phyloP scores from a whole-genome alignment of 2,329 filamentous ascomycete genomes.

The Ambrosiella xylebori region DNA sequence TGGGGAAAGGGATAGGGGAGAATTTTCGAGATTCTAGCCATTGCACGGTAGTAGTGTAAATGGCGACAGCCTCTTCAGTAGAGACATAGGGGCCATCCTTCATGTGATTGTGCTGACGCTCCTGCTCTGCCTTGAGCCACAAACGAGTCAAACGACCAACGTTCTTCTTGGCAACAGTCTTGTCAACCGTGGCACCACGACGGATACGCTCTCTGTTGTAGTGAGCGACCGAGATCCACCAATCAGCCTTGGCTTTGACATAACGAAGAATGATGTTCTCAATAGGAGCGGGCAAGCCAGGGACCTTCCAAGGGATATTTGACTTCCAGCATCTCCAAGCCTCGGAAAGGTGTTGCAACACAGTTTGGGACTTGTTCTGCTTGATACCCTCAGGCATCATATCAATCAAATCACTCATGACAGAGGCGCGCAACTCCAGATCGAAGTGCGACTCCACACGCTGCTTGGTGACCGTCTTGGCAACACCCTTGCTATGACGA shows the following conservation, averaged over 20 bases:
- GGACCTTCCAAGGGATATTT: constrained; percentile 99
- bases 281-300: constrained; percentile 85
- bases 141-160: constrained; percentile 82
- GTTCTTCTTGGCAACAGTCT: constrained; percentile 99
- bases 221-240: constrained; percentile 98
- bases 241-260: constrained; percentile 97
- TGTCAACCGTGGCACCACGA: constrained; percentile 91
- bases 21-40: constrained; percentile 98
- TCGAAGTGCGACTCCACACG: constrained; percentile 98
- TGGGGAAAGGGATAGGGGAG: constrained; percentile 95
- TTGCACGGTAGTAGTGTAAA: constrained; percentile 96
- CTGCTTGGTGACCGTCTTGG: constrained; percentile 98
- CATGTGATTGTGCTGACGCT: constrained; percentile 97
- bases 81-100: constrained; percentile 98
- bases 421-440: constrained; percentile 86
- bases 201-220: constrained; percentile 97
- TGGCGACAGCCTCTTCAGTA: constrained; percentile 93
- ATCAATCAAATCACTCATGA: constrained; percentile 98
- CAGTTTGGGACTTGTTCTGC: constrained; percentile 97
- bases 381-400: constrained; percentile 99
- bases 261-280: constrained; percentile 98
- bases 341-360: constrained; percentile 90
- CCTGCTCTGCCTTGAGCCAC: constrained; percentile 96
- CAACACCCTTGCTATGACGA: constrained; percentile 94
- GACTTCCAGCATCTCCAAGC: constrained; percentile 99